phyloP scores from a whole-genome alignment of 352 stramenopile genomes.

The Phytophthora capsici region DNA sequence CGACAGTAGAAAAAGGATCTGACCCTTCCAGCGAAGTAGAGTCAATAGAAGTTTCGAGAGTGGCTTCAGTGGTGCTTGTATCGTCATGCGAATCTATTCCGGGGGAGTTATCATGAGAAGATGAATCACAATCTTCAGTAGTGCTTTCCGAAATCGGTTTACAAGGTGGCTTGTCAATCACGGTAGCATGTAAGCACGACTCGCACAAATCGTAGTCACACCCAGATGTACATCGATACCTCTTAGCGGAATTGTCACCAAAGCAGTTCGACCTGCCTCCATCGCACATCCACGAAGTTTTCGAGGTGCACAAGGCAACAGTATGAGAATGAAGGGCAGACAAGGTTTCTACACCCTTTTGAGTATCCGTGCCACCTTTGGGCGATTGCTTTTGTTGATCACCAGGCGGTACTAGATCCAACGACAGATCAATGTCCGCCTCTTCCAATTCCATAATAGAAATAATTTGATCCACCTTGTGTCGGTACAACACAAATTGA shows the following conservation, averaged over 20 bases:
- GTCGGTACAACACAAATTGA: slow-evolving; percentile 69
- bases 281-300: slow-evolving; percentile 81
- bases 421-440: slow-evolving; percentile 58
- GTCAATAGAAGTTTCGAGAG: slow-evolving; percentile 9
- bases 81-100: neutral
- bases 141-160: slow-evolving; percentile 7
- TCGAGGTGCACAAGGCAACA: slow-evolving; percentile 50
- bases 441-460: slow-evolving; percentile 62
- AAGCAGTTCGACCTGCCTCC: slow-evolving; percentile 59
- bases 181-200: slow-evolving; percentile 52
- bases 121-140: slow-evolving; percentile 1
- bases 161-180: slow-evolving; percentile 36
- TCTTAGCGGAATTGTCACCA: slow-evolving; percentile 57
- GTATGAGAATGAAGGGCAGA: slow-evolving; percentile 66
- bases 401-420: slow-evolving; percentile 46
- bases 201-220: slow-evolving; percentile 86
- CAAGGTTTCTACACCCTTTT: slow-evolving; percentile 31
- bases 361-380: neutral
- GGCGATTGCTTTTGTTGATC: slow-evolving; percentile 6
- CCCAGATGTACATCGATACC: slow-evolving; percentile 67
- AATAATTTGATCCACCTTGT: slow-evolving; percentile 54
- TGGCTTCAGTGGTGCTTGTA: neutral
- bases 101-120: neutral
- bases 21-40: slow-evolving; percentile 8
- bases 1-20: slow-evolving; percentile 45